Conservation (phyloP, 1,139 yeast genomes). For the Lodderomyces jiufengensis region DNA sequence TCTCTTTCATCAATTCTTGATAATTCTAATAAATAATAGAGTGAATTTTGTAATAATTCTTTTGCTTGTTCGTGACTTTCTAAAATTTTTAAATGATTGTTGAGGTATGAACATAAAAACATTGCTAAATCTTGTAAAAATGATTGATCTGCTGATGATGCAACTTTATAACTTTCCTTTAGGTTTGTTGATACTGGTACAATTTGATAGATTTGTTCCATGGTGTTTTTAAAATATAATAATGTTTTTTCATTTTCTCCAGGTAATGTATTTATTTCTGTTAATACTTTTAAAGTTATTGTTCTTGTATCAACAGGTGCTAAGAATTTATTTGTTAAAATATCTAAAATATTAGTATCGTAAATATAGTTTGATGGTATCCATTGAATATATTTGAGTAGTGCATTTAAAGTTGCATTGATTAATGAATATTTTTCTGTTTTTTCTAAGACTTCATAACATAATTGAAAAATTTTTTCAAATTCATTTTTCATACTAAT, state of each 20-base stretch:
- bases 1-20: conserved; percentile 95
- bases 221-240: conserved; percentile 65
- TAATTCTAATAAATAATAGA: conserved; percentile 75
- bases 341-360: conserved; percentile 74
- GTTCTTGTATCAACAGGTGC: conserved; percentile 80
- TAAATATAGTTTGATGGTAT: conserved; percentile 86
- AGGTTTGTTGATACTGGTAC: conserved; percentile 77
- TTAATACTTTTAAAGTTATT: conserved; percentile 82
- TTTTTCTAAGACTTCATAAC: conserved; percentile 89
- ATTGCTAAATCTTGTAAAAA: conserved; percentile 93
- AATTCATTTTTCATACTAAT: conserved; percentile 85
- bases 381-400: conserved; percentile 89
- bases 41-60: conserved; percentile 66
- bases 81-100: conserved; percentile 70
- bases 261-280: conserved; percentile 73
- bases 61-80: conserved; percentile 60
- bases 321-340: conserved; percentile 73
- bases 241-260: conserved; percentile 67
- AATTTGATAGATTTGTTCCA: conserved; percentile 67
- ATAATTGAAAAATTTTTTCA: conserved; percentile 86
- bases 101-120: conserved; percentile 81
- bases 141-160: conserved; percentile 84
- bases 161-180: conserved; percentile 66
- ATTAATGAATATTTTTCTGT: conserved; percentile 80
- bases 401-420: conserved; percentile 78